Evolutionary conservation across 2,329 filamentous ascomycete species (phyloP), one percentile per base, ranked within the genome.

Genomic region (Phaeosphaeriaceae sp.): DNA sequence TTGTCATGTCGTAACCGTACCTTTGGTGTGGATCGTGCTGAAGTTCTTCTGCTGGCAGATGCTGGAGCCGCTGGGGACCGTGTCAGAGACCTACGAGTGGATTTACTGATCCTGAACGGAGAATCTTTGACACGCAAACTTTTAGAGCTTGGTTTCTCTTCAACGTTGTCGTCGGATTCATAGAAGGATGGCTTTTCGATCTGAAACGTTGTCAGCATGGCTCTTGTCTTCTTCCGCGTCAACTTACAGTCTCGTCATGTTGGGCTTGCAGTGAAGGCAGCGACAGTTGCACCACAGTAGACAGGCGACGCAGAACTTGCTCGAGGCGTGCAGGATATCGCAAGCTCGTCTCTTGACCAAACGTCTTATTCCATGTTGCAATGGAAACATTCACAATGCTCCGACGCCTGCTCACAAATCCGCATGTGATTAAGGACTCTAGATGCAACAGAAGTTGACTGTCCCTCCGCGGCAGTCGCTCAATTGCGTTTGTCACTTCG

Each of bases 1-100:
- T 96, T 86, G 61, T 96, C 87, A 66, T 96, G 92, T 33, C 90
- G 86, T 25, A 89, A 81, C 58, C 85, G 86, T 19, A 84, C 81
- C 48, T 83, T 86, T 13, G 76, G 75, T 50, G 75, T 79, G 25
- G 62, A 66, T 46, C 69, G 68, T 15, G 67, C 54, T 51, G 73
- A 57, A 15, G 50, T 51, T 58, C 66, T 71, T 54, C 63, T 69
- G 31, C 55, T 68, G 7, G 54, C 60, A 25, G 61, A 58, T 27
- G 61, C 65, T 0, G 69, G 58, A 0, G 70, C 54, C 4, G 69
- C 68, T 15, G 73, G 72, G 22, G 74, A 75, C 25, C 67, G 63
- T 4, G 64, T 66, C 31, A 62, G 65, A 7, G 71, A 68, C 45
- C 60, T 66, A 24, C 68, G 67, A 6, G 50, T 51, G 13, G 63